Evolutionary conservation across 257 asterid genomes (phyloP).

Genomic region (Lycium barbarum): DNA sequence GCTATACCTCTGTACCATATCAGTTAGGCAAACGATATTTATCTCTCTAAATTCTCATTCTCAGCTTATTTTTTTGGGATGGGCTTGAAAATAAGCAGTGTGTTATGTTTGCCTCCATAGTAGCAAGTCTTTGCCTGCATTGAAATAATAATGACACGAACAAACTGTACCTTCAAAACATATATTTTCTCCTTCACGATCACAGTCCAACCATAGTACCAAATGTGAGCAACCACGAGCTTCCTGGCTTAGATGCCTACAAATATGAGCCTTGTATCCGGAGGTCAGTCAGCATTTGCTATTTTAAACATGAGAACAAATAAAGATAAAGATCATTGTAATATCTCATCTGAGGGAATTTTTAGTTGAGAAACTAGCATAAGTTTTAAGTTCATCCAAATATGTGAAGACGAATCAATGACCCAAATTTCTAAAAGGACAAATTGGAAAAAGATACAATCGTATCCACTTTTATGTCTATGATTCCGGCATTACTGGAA

Average conservation of each 20-base stretch:
- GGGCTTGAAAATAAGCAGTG: not conserved
- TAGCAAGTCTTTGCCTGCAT: not conserved
- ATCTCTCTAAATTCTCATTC: not conserved
- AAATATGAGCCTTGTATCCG: slow-evolving; percentile 76
- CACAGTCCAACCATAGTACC: slow-evolving; percentile 94
- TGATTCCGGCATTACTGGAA: not conserved
- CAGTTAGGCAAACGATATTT: not conserved
- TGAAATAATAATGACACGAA: not conserved
- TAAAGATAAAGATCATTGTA: slow-evolving; percentile 17
- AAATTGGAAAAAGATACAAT: not conserved
- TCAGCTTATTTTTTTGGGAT: not conserved
- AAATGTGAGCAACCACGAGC: slow-evolving; percentile 85
- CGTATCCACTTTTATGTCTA: not conserved
- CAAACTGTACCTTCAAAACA: slow-evolving; percentile 84
- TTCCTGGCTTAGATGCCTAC: slow-evolving; percentile 94
- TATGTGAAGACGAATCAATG: not conserved
- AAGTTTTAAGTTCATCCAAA: not conserved
- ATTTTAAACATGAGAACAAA: slow-evolving; percentile 10
- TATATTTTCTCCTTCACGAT: slow-evolving; percentile 97
- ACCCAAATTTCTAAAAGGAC: not conserved
- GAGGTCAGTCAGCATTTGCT: slow-evolving; percentile 46
- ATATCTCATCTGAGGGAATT: not conserved
- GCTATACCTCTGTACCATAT: not conserved
- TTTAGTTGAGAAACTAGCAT: not conserved
- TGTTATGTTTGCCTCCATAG: not conserved